Conservation (phyloP, 192 early-diverging fungal species). For the Phycomyces nitens region DNA sequence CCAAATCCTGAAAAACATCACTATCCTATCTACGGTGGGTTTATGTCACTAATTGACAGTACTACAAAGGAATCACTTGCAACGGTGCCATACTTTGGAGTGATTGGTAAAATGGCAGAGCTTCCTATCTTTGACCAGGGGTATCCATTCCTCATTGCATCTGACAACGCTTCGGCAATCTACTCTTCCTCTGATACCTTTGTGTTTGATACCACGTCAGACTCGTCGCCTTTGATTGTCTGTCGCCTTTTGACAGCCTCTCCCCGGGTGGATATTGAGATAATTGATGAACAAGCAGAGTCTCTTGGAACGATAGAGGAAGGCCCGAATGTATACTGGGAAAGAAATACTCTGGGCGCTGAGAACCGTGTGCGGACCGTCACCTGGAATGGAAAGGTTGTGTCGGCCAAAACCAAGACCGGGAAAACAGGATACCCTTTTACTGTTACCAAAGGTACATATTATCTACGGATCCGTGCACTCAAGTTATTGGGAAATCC, state of each 20-base stretch:
- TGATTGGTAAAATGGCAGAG: constrained; percentile 39
- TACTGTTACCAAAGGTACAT: constrained; percentile 11
- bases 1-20: constrained; percentile 12
- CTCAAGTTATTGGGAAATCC: constrained; percentile 26
- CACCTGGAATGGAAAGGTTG: constrained; percentile 21
- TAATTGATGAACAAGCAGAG: constrained; percentile 2
- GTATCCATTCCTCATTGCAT: constrained; percentile 1
- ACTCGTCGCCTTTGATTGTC: constrained; percentile 40
- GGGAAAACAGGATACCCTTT: neutral
- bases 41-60: constrained; percentile 20
- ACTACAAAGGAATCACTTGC: constrained; percentile 6
- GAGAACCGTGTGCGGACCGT: neutral
- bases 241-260: constrained; percentile 19
- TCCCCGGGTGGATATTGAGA: constrained; percentile 10
- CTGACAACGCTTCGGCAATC: constrained; percentile 3
- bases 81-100: constrained; percentile 46
- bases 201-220: constrained; percentile 19
- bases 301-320: constrained; percentile 5
- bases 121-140: constrained; percentile 41
- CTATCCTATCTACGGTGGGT: constrained; percentile 44
- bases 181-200: neutral
- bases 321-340: neutral
- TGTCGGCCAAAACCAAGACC: neutral
- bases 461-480: constrained; percentile 21
- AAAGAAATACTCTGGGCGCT: constrained; percentile 15